These are phyloP conservation scores for Hibiscus mutabilis DNA, from an alignment of 345 rosid species.

Conservation along the genomic window DNA sequence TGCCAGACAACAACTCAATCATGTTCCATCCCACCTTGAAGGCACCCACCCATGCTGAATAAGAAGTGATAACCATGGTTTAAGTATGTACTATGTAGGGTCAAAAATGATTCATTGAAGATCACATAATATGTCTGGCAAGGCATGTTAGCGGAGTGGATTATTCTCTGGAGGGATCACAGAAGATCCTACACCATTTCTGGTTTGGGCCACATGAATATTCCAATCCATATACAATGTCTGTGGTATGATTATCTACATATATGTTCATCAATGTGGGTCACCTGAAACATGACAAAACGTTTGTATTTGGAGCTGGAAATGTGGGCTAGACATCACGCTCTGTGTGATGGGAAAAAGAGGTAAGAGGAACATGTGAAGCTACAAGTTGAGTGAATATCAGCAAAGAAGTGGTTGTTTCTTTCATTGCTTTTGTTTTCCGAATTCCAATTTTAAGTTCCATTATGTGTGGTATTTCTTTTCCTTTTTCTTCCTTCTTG, in stretches of 20 bases:
- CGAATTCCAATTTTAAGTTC: background rate
- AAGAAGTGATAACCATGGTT: background rate
- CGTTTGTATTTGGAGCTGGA: background rate
- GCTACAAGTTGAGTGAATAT: background rate
- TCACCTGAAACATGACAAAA: background rate
- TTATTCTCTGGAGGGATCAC: background rate
- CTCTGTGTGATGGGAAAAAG: too few relatives aligned
- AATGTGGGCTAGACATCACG: background rate
- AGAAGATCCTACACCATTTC: background rate
- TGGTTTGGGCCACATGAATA: background rate
- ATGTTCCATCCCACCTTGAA: slow-evolving; percentile 1
- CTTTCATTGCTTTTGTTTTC: background rate
- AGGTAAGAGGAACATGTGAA: slow-evolving; percentile 12
- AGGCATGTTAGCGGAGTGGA: background rate
- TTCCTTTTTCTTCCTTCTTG: background rate
- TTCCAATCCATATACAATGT: background rate
- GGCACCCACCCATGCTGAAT: slow-evolving; percentile 1
- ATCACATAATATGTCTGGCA: background rate
- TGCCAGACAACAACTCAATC: background rate
- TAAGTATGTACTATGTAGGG: background rate
- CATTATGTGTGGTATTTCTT: background rate
- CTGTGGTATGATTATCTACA: background rate
- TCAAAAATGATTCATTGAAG: background rate
- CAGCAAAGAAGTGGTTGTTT: slow-evolving; percentile 5
- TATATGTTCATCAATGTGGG: background rate